phyloP scores from a whole-genome alignment of 345 rosid genomes.

The Pugionium cornutum region DNA sequence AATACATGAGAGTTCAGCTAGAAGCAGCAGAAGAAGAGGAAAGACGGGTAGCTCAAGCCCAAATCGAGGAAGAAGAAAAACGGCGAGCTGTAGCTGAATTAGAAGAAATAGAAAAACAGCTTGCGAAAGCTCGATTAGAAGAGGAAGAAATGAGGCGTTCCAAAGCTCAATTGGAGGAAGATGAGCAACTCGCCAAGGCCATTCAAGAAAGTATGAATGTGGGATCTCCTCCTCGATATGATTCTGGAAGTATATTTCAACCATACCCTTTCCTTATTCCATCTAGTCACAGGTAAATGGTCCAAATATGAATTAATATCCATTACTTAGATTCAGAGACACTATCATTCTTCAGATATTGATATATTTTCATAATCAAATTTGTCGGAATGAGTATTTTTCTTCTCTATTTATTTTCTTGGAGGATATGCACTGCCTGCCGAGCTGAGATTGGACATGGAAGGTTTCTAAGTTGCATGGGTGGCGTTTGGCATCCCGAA shows the following conservation, averaged over 20 bases:
- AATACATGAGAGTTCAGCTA: constrained; percentile 36
- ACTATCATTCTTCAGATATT: constrained; percentile 1
- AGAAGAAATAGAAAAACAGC: constrained; percentile 48
- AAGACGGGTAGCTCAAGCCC: constrained; percentile 37
- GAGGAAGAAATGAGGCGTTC: constrained; percentile 48
- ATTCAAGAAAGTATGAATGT: constrained; percentile 73
- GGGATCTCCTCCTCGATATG: constrained; percentile 61
- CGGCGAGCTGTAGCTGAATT: constrained; percentile 38
- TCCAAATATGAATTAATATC: background rate
- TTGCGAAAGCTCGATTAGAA: constrained; percentile 44
- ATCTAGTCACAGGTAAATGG: constrained; percentile 59
- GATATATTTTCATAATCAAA: background rate
- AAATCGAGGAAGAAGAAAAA: constrained; percentile 50
- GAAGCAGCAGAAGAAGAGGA: constrained; percentile 44
- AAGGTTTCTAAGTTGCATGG: constrained; percentile 71
- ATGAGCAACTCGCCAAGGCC: constrained; percentile 84
- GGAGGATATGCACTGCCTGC: constrained; percentile 78
- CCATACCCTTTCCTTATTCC: constrained; percentile 60
- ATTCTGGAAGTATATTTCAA: constrained; percentile 47
- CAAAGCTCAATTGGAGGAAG: constrained; percentile 80
- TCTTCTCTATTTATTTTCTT: constrained; percentile 16
- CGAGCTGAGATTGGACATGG: constrained; percentile 71
- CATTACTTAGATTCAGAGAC: background rate
- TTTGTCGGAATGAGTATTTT: constrained; percentile 19
- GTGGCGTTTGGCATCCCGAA: constrained; percentile 82